phyloP scores from a whole-genome alignment of 2,329 filamentous ascomycete genomes.

The Fusarium foetens region DNA sequence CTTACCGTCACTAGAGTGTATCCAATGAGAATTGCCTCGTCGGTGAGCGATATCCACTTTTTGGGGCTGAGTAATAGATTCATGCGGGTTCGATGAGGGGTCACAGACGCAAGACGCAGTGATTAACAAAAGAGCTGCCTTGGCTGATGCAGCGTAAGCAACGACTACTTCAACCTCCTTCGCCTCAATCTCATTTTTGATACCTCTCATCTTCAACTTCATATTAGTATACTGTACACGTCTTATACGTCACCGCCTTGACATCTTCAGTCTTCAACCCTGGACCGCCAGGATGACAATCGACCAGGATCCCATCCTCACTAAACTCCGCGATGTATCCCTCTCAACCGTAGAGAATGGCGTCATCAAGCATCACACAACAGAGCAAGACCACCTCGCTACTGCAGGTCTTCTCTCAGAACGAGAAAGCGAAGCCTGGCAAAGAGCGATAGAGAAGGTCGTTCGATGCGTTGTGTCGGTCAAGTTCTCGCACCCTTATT shows the following conservation, averaged over 20 bases:
- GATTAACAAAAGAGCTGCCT: constrained; percentile 1
- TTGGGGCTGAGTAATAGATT: constrained; percentile 19
- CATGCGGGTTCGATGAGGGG: not conserved
- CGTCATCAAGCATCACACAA: not conserved
- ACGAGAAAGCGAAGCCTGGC: constrained; percentile 67
- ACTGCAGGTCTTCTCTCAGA: constrained; percentile 18
- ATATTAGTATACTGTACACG: rapidly evolving
- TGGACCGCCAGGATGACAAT: constrained; percentile 15
- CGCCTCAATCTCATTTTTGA: rapidly evolving
- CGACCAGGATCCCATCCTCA: constrained; percentile 12
- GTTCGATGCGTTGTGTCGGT: constrained; percentile 98
- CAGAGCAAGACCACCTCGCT: not conserved
- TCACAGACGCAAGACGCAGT: not conserved
- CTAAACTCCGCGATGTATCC: not conserved
- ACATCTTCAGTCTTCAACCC: not conserved
- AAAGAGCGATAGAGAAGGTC: constrained; percentile 91
- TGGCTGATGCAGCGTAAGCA: constrained; percentile 9
- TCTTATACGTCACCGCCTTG: not conserved
- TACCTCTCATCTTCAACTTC: too few species aligned
- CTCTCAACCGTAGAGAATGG: not conserved
- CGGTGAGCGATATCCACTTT: not conserved
- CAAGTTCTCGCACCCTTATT: constrained; percentile 96
- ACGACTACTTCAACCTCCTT: not conserved
- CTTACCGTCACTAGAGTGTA: not conserved
- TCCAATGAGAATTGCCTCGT: not conserved